Evolutionary conservation across 2,329 filamentous ascomycete genomes (phyloP).

Genomic region (Fonsecaea pugnacius): DNA sequence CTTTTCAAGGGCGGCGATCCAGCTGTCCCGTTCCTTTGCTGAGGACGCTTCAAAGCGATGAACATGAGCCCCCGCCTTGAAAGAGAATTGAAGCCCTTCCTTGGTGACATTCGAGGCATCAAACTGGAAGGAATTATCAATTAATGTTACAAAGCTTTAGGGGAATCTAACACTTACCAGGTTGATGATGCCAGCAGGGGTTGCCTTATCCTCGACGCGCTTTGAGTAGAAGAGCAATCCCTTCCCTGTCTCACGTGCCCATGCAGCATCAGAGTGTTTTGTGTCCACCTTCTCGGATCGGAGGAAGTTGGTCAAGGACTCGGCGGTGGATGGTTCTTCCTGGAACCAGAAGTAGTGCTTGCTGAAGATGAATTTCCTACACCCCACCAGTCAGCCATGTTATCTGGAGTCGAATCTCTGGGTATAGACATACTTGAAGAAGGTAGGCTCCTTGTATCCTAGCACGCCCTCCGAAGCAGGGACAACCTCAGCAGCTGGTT

Average conservation of each 20-base stretch:
- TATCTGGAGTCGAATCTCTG: constrained; percentile 30
- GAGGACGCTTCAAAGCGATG: constrained; percentile 85
- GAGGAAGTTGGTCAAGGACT: constrained; percentile 76
- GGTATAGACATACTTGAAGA: constrained; percentile 77
- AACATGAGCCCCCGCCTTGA: constrained; percentile 85
- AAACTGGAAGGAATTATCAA: constrained; percentile 49
- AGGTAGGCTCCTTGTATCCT: constrained; percentile 85
- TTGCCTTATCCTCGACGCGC: constrained; percentile 78
- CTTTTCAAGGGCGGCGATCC: constrained; percentile 81
- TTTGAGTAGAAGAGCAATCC: constrained; percentile 91
- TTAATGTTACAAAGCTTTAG: constrained; percentile 12
- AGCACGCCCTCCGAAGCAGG: constrained; percentile 82
- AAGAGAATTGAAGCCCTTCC: constrained; percentile 81
- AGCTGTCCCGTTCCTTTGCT: constrained; percentile 82
- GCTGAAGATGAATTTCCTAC: constrained; percentile 81
- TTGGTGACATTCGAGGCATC: constrained; percentile 73
- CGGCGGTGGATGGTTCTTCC: constrained; percentile 71
- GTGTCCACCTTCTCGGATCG: constrained; percentile 85
- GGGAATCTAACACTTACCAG: constrained; percentile 63
- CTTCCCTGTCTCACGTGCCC: constrained; percentile 92
- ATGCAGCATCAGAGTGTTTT: constrained; percentile 75
- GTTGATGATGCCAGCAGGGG: constrained; percentile 80
- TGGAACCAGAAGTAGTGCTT: constrained; percentile 95
- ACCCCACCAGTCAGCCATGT: neutral
- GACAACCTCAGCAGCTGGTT: constrained; percentile 56